A percentile compares a stretch with the other conserved stretches of the same genome.
Conservation (phyloP, 2,329 filamentous ascomycete species). For the Akanthomyces uredinophilus region DNA sequence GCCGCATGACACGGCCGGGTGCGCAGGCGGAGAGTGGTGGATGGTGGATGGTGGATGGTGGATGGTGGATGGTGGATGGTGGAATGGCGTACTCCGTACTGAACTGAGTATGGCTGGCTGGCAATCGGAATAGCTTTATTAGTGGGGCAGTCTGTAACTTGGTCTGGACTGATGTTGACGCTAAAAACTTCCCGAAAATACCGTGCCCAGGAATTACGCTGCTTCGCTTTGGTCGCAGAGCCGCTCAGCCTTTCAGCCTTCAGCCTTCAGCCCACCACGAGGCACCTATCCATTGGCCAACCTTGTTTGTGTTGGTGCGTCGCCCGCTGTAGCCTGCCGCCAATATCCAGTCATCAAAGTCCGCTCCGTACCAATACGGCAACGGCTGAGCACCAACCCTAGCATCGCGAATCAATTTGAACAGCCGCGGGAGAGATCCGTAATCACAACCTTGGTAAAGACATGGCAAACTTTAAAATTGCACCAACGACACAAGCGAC, state of each 20-base stretch:
- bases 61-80: too few relatives aligned
- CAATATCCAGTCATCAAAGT: neutral
- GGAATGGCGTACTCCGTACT: too few relatives aligned
- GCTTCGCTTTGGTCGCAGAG: neutral
- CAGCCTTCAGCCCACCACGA: neutral
- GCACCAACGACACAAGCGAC: neutral
- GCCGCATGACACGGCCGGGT: slow-evolving; percentile 1
- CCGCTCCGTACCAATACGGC: neutral
- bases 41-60: too few relatives aligned
- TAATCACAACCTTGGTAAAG: neutral
- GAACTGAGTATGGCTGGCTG: too few relatives aligned
- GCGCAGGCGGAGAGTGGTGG: neutral
- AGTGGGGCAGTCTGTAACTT: too few relatives aligned
- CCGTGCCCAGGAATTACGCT: too few relatives aligned
- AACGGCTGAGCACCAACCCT: neutral
- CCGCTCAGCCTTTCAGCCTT: too few relatives aligned
- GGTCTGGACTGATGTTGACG: neutral
- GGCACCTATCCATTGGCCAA: neutral
- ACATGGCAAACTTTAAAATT: neutral
- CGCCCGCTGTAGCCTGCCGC: neutral
- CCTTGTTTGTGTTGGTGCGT: neutral
- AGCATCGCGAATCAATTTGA: neutral
- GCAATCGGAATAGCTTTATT: too few relatives aligned
- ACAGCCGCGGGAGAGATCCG: neutral
- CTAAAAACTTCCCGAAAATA: neutral